These are phyloP conservation scores for Microbotryum scabiosae DNA, from an alignment of 1,284 basidiomycete genomes.

Conservation along the genomic window DNA sequence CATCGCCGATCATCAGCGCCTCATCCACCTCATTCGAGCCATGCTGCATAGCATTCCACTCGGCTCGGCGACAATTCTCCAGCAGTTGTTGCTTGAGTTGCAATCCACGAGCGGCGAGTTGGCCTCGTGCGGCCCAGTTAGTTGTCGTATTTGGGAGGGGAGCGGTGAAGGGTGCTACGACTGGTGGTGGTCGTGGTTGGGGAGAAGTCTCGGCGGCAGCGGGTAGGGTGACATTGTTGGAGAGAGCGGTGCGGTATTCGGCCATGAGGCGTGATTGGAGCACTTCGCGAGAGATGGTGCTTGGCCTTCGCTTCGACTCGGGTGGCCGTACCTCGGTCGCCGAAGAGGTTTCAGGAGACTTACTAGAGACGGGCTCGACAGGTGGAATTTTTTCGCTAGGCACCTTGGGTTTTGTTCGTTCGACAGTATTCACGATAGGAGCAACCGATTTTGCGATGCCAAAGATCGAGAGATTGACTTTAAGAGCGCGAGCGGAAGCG, in stretches of 20 bases:
- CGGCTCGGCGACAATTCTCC: background rate
- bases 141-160: constrained; percentile 14
- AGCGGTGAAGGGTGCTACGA: background rate
- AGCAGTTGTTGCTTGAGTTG: background rate
- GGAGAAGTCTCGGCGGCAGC: background rate
- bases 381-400: background rate
- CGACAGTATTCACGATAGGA: background rate
- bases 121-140: constrained; percentile 8
- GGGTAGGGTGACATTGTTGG: background rate
- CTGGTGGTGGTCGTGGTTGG: background rate
- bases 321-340: background rate
- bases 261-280: constrained; percentile 20
- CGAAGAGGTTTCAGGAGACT: background rate
- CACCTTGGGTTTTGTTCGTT: background rate
- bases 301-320: background rate
- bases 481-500: background rate
- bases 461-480: constrained; percentile 16
- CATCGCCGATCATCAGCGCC: background rate
- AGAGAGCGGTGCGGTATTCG: constrained; percentile 25
- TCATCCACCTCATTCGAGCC: background rate
- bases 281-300: constrained; percentile 1
- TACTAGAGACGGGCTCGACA: background rate
- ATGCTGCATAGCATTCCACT: background rate
- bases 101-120: background rate
- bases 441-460: constrained; percentile 12